phyloP scores from a whole-genome alignment of 1,139 yeast genomes.

The Yarrowia galli region DNA sequence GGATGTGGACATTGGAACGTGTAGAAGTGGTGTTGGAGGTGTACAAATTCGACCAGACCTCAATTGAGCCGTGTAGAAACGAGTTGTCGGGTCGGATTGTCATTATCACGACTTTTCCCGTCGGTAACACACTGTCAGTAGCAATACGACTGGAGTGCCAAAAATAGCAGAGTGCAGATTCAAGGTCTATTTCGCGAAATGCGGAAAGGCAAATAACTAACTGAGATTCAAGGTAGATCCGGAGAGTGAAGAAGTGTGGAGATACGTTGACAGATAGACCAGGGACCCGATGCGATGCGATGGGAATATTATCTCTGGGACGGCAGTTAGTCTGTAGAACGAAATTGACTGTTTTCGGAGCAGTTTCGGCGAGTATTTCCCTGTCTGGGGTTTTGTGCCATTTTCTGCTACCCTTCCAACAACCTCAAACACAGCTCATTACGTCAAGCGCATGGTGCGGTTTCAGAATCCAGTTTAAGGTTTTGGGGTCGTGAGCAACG shows the following conservation, averaged over 20 bases:
- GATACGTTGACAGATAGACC: neutral
- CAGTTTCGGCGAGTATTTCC: neutral
- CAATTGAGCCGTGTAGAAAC: neutral
- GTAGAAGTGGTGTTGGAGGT: neutral
- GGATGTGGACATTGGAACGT: neutral
- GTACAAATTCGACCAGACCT: neutral
- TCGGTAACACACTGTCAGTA: neutral
- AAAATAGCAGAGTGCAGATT: neutral
- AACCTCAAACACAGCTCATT: conserved; percentile 28
- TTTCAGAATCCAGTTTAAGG: conserved; percentile 5
- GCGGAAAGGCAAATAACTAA: neutral
- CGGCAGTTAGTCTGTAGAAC: neutral
- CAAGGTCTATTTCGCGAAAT: conserved; percentile 2
- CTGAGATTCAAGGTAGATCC: neutral
- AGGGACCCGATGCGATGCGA: neutral
- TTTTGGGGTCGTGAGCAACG: neutral
- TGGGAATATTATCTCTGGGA: neutral
- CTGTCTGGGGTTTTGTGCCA: neutral
- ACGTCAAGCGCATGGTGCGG: conserved; percentile 4
- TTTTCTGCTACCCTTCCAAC: too few relatives aligned
- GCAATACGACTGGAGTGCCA: neutral
- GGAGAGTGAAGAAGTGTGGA: neutral
- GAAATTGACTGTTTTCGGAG: neutral
- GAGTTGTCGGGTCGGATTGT: neutral
- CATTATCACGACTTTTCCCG: neutral